Base-by-base conservation (phyloP, 345 rosid species). In the Laguncularia racemosa region DNA sequence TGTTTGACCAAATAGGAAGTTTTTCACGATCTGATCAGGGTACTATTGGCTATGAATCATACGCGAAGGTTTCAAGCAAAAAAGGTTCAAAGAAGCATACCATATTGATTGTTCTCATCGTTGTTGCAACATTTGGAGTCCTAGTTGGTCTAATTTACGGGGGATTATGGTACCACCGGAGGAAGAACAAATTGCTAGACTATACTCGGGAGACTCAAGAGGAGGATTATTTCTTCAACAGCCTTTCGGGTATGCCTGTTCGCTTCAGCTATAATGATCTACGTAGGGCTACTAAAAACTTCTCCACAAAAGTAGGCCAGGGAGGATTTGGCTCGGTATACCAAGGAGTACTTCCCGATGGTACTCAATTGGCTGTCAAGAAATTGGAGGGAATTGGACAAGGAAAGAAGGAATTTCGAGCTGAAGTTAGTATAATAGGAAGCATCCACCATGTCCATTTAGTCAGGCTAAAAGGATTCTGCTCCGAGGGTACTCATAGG, bases 251-350 rank as follows among this genome's bases (percentile, higher is more conserved):
- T 2, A 63, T 63, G 69, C 78, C 84, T 53, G 20, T 64, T 15
- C 80, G 81, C 6, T 79, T 64, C 61, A 73, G 60, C 44, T 73
- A 71, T 44, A n/a, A n/a, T 47, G 81, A 79, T 60, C 80, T 79
- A 49, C 18, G 56, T 20, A 68, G 28, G 55, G 84, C 76, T 40
- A 79, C 84, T 13, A 73, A 65, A 38, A 73, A 65, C 52, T 79
- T 79, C 76, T 55, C 78, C 1, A 46, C 54, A 18, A 76, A 73
- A 67, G 43, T 79, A 23, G 84, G 84, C 13, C 78, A 76, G 59
- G 84, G 84, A 50, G 84, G 84, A 55, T 79, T 79, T 20, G 84
- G 84, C 33, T 79, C 84, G 4, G 84, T 79, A 49, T 79, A 79
- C 64, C 63, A 38, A 43, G 84, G 81, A 10, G 51, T 44, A 44